A percentile compares a stretch with the other conserved stretches of the same genome.
Evolutionary conservation across 768 basidiomycete species (phyloP).

Genomic region (Tremella mesenterica): DNA sequence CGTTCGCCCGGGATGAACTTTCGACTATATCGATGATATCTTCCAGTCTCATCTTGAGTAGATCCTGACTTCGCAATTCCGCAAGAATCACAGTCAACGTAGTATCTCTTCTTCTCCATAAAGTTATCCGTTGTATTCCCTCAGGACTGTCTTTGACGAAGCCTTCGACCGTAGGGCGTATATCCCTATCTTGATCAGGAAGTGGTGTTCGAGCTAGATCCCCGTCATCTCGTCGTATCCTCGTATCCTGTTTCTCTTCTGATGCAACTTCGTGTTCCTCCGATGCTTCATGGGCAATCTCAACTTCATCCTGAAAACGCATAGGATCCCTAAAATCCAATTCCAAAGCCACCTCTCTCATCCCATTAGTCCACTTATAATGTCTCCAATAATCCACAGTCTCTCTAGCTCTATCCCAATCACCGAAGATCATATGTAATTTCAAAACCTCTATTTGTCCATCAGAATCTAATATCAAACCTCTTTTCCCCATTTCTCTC

Average conservation of each 20-base stretch:
- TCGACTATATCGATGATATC: neutral
- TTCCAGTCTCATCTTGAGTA: neutral
- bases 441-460: constrained; percentile 15
- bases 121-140: too few relatives aligned
- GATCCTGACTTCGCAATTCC: neutral
- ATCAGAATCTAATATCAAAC: neutral
- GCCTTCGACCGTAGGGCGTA: too few relatives aligned
- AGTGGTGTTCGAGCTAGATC: too few relatives aligned
- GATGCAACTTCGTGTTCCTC: neutral
- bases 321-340: neutral
- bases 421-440: constrained; percentile 10
- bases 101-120: too few relatives aligned
- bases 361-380: neutral
- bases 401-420: constrained; percentile 12
- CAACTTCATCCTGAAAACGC: neutral
- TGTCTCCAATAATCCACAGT: constrained; percentile 1
- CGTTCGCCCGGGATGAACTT: neutral
- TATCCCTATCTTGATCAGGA: too few relatives aligned
- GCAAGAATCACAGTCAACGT: too few relatives aligned
- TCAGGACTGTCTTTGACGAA: neutral
- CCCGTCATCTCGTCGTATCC: neutral
- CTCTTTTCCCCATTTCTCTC: neutral
- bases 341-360: neutral
- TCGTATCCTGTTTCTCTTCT: neutral
- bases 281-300: neutral